Conservation (phyloP, 495 filamentous ascomycete genomes). For the Immersiella caudata region DNA sequence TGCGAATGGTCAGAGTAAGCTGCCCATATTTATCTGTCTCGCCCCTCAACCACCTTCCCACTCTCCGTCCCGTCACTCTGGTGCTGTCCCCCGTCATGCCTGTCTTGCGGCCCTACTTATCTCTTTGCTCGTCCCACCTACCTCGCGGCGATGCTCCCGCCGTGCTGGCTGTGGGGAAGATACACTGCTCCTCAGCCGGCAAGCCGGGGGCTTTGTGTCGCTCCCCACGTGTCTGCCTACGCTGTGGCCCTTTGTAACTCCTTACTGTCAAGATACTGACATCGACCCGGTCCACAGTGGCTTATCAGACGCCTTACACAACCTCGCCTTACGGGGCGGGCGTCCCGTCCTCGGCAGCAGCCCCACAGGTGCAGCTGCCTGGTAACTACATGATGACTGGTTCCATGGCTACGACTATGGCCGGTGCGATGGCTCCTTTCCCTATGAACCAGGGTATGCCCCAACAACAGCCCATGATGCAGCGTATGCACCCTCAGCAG, state of each 20-base stretch:
- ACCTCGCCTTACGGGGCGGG: slow-evolving; percentile 53
- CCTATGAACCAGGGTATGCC: slow-evolving; percentile 46
- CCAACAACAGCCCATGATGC: slow-evolving; percentile 48
- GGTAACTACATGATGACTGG: slow-evolving; percentile 51
- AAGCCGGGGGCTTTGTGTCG: not conserved
- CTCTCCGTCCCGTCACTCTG: slow-evolving; percentile 11
- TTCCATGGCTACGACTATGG: slow-evolving; percentile 31
- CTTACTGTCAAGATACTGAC: not conserved
- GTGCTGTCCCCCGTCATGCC: not conserved
- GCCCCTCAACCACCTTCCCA: slow-evolving; percentile 13
- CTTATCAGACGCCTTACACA: slow-evolving; percentile 57
- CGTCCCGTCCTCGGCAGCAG: slow-evolving; percentile 43
- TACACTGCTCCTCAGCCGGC: not conserved
- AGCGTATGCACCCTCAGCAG: slow-evolving; percentile 48
- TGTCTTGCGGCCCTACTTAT: not conserved
- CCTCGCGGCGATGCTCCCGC: not conserved
- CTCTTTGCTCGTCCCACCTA: slow-evolving; percentile 4
- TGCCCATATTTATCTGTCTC: slow-evolving; percentile 19
- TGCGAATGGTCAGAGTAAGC: slow-evolving; percentile 56
- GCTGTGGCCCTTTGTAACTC: not conserved
- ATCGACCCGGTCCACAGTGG: slow-evolving; percentile 39
- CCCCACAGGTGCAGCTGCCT: slow-evolving; percentile 49
- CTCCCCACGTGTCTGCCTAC: not conserved
- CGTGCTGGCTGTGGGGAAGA: not conserved
- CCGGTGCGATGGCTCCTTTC: slow-evolving; percentile 44